Evolutionary conservation across 2,329 filamentous ascomycete genomes (phyloP), one percentile per base, ranked within the genome.

Genomic region (Penicillium concentricum): DNA sequence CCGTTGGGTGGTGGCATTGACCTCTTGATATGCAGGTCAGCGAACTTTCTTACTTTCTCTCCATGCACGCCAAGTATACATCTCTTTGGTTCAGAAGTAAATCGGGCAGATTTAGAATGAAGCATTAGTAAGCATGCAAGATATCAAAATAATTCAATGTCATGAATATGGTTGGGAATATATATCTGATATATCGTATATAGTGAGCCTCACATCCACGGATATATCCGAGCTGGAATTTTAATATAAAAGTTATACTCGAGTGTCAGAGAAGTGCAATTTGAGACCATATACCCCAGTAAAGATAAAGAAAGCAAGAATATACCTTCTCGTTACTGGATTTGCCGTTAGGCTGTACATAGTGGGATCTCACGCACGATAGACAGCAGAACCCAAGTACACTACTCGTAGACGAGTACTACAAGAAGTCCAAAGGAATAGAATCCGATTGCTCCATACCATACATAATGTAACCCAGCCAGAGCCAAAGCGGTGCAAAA

Each of bases 391-490:
- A 12, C 24, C 10, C 10, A 22, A 46, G n/a, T 38, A 26, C 24
- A 46, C 15, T 32, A 46, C 15, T 6, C 4, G 24, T 24, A 35
- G 22, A 32, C 18, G 5, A 38, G 9, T 13, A 53, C 34, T 47
- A 48, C 22, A 13, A 38, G 20, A 30, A 39, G 12, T 16, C 38
- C 51, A 51, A 38, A 53, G 38, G 52, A 52, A 57, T 54, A 54
- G 49, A 56, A 51, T 64, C 62, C 60, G 58, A 63, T 67, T 67
- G 67, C 61, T 65, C 63, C 63, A 55, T 67, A 69, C 61, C 63
- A 65, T 68, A 68, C 66, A 69, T 60, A 64, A 60, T 51, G 53
- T 28, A 49, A 60, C 54, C 57, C 62, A 59, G 60, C 53, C 57
- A 45, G 56, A 61, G 64, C 57, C 57, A 61, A 60, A 62, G 15